phyloP scores from a whole-genome alignment of 352 stramenopile species.

The Pythium periplocum region DNA sequence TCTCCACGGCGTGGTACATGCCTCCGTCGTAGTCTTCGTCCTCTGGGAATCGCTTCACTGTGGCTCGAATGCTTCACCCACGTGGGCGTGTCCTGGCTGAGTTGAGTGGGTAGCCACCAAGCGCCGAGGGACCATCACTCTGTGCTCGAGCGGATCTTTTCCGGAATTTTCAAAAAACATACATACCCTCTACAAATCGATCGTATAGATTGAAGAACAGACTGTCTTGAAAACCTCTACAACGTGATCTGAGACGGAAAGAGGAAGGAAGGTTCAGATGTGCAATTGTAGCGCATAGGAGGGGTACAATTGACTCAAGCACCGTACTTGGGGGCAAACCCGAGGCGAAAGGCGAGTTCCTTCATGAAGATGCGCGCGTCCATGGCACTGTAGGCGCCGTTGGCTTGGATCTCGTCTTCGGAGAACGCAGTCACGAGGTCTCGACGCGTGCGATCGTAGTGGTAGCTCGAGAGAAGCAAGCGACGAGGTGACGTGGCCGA shows the following conservation, averaged over 20 bases:
- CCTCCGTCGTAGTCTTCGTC: constrained; percentile 17
- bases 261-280: too few relatives aligned
- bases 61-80: too few relatives aligned
- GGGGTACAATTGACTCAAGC: constrained; percentile 16
- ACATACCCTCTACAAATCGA: too few relatives aligned
- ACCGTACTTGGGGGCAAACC: constrained; percentile 72
- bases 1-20: constrained; percentile 78
- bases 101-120: too few relatives aligned
- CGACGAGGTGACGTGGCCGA: constrained; percentile 15
- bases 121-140: too few relatives aligned
- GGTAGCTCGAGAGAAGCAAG: constrained; percentile 52
- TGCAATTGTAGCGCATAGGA: too few relatives aligned
- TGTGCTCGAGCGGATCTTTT: too few relatives aligned
- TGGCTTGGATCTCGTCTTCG: constrained; percentile 38
- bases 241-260: too few relatives aligned
- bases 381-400: constrained; percentile 65
- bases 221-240: too few relatives aligned
- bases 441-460: constrained; percentile 57
- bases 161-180: too few relatives aligned
- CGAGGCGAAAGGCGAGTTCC: constrained; percentile 75
- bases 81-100: too few relatives aligned
- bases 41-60: not conserved
- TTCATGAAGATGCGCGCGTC: constrained; percentile 66
- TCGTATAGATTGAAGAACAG: too few relatives aligned
- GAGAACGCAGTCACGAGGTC: constrained; percentile 45